Evolutionary conservation across 1,139 yeast species (phyloP).

Genomic region (Yamadazyma mexicana): DNA sequence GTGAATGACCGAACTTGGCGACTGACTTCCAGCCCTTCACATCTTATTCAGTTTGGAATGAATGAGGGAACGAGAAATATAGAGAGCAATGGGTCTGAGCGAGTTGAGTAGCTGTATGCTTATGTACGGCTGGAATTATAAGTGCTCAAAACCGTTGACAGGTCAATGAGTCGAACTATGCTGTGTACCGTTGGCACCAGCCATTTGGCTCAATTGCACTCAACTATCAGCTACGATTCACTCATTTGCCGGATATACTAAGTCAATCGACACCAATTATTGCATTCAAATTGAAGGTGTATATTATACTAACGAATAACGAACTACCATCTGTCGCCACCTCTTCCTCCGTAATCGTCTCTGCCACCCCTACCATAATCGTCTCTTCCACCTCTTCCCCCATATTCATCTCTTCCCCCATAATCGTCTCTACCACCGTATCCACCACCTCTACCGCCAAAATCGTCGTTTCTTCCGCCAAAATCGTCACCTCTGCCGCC

Average conservation of each 20-base stretch:
- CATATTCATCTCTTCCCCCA: slow-evolving; percentile 16
- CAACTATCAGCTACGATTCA: no score
- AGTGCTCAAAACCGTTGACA: no score
- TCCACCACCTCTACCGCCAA: slow-evolving; percentile 21
- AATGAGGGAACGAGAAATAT: slow-evolving; percentile 21
- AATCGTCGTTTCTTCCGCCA: not conserved
- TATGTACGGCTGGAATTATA: no score
- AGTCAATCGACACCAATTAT: no score
- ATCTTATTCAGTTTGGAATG: slow-evolving; percentile 16
- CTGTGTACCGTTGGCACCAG: no score
- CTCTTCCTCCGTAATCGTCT: slow-evolving; percentile 6
- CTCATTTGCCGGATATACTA: no score
- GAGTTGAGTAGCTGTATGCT: slow-evolving; percentile 22
- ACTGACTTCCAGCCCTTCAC: slow-evolving; percentile 12
- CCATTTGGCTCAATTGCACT: no score
- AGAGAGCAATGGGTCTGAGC: slow-evolving; percentile 28
- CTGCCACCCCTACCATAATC: slow-evolving; percentile 10
- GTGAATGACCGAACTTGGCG: slow-evolving; percentile 6
- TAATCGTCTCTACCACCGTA: slow-evolving; percentile 22
- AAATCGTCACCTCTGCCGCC: no score
- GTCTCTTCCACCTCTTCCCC: slow-evolving; percentile 24
- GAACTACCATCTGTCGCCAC: slow-evolving; percentile 8
- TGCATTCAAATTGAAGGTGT: no score
- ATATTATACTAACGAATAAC: slow-evolving; percentile 19
- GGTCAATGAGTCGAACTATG: no score